Conservation (phyloP, 2,329 filamentous ascomycete genomes). For the Alternaria brassicicola region DNA sequence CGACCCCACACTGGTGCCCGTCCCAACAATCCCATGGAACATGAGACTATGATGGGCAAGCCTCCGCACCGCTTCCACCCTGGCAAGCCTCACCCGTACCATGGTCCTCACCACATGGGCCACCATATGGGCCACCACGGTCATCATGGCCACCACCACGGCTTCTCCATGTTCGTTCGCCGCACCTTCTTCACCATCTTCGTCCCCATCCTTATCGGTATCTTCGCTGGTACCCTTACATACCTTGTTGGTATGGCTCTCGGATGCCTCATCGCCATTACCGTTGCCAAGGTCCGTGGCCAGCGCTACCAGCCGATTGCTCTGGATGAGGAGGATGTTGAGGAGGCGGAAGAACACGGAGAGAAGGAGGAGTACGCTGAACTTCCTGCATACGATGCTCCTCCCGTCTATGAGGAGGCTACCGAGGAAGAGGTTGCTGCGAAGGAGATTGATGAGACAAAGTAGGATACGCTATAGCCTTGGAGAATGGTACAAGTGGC, state of each 20-base stretch:
- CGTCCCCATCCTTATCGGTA: slow-evolving; percentile 70
- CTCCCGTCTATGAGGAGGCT: slow-evolving; percentile 48
- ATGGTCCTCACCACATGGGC: slow-evolving; percentile 30
- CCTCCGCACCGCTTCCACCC: slow-evolving; percentile 44
- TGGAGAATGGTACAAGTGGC: background rate
- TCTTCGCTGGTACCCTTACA: slow-evolving; percentile 70
- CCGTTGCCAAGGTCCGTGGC: slow-evolving; percentile 63
- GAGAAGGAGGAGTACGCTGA: slow-evolving; percentile 46
- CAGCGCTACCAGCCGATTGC: slow-evolving; percentile 45
- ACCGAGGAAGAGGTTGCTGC: slow-evolving; percentile 40
- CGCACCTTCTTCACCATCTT: slow-evolving; percentile 68
- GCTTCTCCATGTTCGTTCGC: slow-evolving; percentile 44
- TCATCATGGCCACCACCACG: slow-evolving; percentile 23
- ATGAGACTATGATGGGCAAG: slow-evolving; percentile 39
- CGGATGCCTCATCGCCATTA: slow-evolving; percentile 65
- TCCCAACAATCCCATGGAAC: slow-evolving; percentile 38
- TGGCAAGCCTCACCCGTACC: slow-evolving; percentile 32
- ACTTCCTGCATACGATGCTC: slow-evolving; percentile 46
- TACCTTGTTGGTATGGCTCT: slow-evolving; percentile 71
- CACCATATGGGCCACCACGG: slow-evolving; percentile 29
- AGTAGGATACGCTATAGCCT: slow-evolving; percentile 14
- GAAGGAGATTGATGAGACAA: slow-evolving; percentile 24
- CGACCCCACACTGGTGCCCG: slow-evolving; percentile 24
- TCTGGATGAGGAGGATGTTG: slow-evolving; percentile 40
- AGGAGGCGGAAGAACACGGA: slow-evolving; percentile 28